Evolutionary conservation across 192 early-diverging fungal genomes (phyloP), one percentile per base, ranked within the genome.

Genomic region (Polychytrium aggregatum): DNA sequence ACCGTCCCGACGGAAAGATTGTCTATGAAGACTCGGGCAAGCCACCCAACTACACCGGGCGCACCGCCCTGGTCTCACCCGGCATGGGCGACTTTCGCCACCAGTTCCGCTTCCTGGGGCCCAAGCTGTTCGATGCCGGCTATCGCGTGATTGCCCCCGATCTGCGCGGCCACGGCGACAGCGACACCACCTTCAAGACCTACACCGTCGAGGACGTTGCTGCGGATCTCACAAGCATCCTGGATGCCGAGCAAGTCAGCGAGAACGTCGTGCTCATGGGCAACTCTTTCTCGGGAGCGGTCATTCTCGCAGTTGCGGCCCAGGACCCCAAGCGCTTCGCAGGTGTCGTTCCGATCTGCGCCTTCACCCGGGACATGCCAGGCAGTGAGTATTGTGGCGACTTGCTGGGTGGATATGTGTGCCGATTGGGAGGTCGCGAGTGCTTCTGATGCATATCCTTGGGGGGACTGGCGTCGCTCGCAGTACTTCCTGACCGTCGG

Each of bases 61-160:
- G 31, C 31, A 11, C 11, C 6, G 31, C 31, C 31, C 4, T 33
- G 4, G 31, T 11, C 6, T 11, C 11, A 11, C 56, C 56, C 2
- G 56, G 56, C 3, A 52, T 58, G 49, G 56, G 56, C 26, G 58
- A 60, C 25, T 38, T 60, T 17, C 42, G 58, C 1, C 58, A 62
- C 30, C n/a, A 21, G 0, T 57, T 37, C 44, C 46, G 60, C 4
- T 62, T 62, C 43, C 39, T 62, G 8, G 60, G 36, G 11, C 60
- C 60, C 7, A 62, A 59, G 37, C 55, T 62, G 10, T 33, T 38
- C 21, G 56, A 35, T n/a, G 41, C n/a, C 2, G 55, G 60, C 7
- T 31, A 52, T 44, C 11, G 48, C 7, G 57, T 62, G 18, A 62
- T 62, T 34, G 48, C 30, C 24, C 36, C 47, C 27, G 60, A 62